Evolutionary conservation across 768 basidiomycete species (phyloP).

Genomic region (Boletus patriciae): DNA sequence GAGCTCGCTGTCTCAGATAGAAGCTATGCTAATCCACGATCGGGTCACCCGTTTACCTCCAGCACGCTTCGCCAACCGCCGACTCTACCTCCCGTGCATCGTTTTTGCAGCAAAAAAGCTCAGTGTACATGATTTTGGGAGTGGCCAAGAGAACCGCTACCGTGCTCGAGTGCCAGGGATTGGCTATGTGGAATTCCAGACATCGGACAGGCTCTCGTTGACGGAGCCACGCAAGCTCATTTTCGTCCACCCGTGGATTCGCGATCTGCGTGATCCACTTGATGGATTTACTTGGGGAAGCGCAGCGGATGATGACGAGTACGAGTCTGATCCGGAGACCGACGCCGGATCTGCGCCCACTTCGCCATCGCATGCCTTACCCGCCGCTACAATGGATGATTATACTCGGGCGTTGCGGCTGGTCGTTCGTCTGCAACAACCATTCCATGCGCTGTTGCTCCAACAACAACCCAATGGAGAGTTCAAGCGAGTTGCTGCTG

Average conservation of each 20-base stretch:
- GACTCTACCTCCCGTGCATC: constrained; percentile 13
- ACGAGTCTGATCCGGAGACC: neutral
- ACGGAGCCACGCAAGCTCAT: neutral
- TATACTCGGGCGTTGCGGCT: constrained; percentile 4
- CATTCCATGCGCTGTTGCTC: constrained; percentile 5
- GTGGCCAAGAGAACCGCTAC: neutral
- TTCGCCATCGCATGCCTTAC: neutral
- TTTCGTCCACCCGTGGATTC: constrained; percentile 16
- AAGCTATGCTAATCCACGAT: neutral
- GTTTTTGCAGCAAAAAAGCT: constrained; percentile 4
- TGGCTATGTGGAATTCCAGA: constrained; percentile 4
- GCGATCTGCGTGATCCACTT: constrained; percentile 1
- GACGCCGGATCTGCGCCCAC: neutral
- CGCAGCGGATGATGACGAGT: neutral
- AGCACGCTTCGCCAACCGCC: constrained; percentile 1
- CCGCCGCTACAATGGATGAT: neutral
- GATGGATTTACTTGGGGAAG: neutral
- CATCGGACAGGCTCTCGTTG: neutral
- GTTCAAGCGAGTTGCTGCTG: constrained; percentile 20
- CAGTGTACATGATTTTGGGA: neutral
- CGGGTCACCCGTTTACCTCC: neutral
- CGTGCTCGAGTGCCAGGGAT: constrained; percentile 3
- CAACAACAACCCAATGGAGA: neutral
- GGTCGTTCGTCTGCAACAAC: constrained; percentile 7
- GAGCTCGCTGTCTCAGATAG: neutral